Base-by-base conservation (phyloP, 1,284 basidiomycete species). In the Pseudozyma hubeiensis region DNA sequence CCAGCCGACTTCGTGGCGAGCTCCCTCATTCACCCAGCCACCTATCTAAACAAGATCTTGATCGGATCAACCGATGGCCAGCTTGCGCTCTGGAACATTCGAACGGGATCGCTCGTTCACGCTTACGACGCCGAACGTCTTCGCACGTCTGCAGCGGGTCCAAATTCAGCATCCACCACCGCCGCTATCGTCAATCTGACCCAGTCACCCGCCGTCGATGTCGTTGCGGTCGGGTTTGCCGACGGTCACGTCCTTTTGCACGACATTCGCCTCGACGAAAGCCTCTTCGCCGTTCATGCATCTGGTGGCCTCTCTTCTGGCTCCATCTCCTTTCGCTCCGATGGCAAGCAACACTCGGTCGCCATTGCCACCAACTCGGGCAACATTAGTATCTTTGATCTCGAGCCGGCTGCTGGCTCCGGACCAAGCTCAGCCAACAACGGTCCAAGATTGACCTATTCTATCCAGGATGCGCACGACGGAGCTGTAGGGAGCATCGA, bases 21-120 rank as follows among this genome's bases (percentile, higher is more conserved):
- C 10, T 88, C 88, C 17, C 86, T 97, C 33, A 87, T 97, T 7
- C 97, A 99, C 84, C 97, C 97, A 0, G 91, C 94, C 1, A 99
- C 97, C 5, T 99, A 99, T 85, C 86, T 99, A 56, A 98, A 99
- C 87, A 99, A 99, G 86, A 88, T 99, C 1, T 87, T 99, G 1
- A 89, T 99, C 9, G 91, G 91, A 1, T 93, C 92, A 73, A 88
- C 87, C 61, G 88, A 94, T 82, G 97, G 97, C 10, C 87, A 87
- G 54, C 85, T 99, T 77, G 92, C 96, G 72, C 86, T 99, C n/a
- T 99, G 94, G 93, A 99, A 99, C 84, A 90, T 94, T 66, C 90
- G 88, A 30, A 81, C 58, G 69, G 87, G 86, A 39, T 83, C 86
- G 7, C 81, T 87, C 65, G 80, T 87, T 84, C 81, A 88, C 84